A percentile compares a stretch with the other conserved stretches of the same genome.
Evolutionary conservation across 495 filamentous ascomycete genomes (phyloP).

Genomic region (Cercophora sp.): DNA sequence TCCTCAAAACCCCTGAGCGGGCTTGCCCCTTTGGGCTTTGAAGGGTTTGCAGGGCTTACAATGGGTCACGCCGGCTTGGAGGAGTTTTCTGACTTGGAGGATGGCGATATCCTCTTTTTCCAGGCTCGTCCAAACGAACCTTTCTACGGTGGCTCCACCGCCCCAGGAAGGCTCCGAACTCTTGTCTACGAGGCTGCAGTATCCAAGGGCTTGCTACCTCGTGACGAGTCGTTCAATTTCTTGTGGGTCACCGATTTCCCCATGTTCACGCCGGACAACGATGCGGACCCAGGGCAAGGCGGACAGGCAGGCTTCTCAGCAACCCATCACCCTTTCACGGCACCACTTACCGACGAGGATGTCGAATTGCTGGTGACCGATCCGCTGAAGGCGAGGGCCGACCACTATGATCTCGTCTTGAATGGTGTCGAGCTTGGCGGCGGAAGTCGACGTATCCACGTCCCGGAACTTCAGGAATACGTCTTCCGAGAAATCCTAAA

Average conservation of each 20-base stretch:
- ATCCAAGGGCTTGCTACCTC: slow-evolving; percentile 50
- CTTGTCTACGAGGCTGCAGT: slow-evolving; percentile 66
- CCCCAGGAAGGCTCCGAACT: slow-evolving; percentile 71
- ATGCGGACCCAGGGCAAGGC: slow-evolving; percentile 74
- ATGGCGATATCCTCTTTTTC: slow-evolving; percentile 74
- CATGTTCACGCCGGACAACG: slow-evolving; percentile 72
- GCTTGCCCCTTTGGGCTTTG: slow-evolving; percentile 69
- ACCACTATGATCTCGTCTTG: slow-evolving; percentile 92
- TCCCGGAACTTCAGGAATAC: slow-evolving; percentile 77
- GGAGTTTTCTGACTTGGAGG: slow-evolving; percentile 23
- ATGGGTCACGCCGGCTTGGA: slow-evolving; percentile 12
- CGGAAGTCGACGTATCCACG: slow-evolving; percentile 88
- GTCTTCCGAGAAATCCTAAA: slow-evolving; percentile 78
- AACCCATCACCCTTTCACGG: slow-evolving; percentile 95
- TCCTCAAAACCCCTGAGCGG: slow-evolving; percentile 65
- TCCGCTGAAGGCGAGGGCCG: slow-evolving; percentile 67
- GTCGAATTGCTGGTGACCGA: slow-evolving; percentile 68
- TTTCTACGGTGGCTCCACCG: slow-evolving; percentile 67
- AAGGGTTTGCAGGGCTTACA: slow-evolving; percentile 54
- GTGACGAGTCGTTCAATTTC: slow-evolving; percentile 57
- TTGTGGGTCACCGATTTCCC: slow-evolving; percentile 89
- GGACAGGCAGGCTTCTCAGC: slow-evolving; percentile 75
- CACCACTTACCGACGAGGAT: slow-evolving; percentile 68
- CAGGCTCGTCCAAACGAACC: slow-evolving; percentile 67
- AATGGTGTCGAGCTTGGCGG: slow-evolving; percentile 95